phyloP scores from a whole-genome alignment of 371 early-diverging fungal genomes.

The Mucor mucedo region DNA sequence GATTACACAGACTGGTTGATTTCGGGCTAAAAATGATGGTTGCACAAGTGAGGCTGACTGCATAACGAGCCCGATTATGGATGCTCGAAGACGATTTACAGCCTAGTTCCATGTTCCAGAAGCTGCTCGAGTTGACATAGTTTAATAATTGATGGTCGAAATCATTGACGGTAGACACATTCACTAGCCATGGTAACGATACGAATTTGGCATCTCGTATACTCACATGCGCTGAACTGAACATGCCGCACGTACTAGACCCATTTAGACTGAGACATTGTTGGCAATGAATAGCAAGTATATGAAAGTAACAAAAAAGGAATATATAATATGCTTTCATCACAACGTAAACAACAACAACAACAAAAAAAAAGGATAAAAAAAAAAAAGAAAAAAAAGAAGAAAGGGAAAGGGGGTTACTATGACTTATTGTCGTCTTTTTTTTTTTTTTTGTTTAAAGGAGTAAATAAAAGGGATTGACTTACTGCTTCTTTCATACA shows the following conservation, averaged over 20 bases:
- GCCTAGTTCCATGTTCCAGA: conserved; percentile 35
- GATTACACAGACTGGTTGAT: conserved; percentile 29
- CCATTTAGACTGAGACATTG: conserved; percentile 27
- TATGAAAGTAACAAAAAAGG: not conserved
- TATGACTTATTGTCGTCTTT: too few species aligned
- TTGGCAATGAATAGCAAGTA: conserved; percentile 6
- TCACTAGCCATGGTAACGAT: conserved; percentile 24
- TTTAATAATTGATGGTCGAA: conserved; percentile 36
- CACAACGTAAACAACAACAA: too few species aligned
- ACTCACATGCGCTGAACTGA: conserved; percentile 12
- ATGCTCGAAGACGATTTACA: conserved; percentile 24
- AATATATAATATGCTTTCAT: not conserved
- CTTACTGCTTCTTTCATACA: not conserved
- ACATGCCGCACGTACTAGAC: conserved; percentile 23
- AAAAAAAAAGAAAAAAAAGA: conserved; percentile 1
- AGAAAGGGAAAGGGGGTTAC: conserved; percentile 1
- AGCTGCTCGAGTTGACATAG: conserved; percentile 30
- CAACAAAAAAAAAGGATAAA: not conserved
- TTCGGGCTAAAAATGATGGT: conserved; percentile 27
- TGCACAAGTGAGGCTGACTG: conserved; percentile 41
- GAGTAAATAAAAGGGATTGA: not conserved
- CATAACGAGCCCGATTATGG: conserved; percentile 39
- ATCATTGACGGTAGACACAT: conserved; percentile 32
- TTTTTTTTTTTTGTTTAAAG: too few species aligned
- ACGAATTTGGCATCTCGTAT: conserved; percentile 20